Base-by-base conservation (phyloP, 1,284 basidiomycete genomes). In the Singerocomus rubriflavus region DNA sequence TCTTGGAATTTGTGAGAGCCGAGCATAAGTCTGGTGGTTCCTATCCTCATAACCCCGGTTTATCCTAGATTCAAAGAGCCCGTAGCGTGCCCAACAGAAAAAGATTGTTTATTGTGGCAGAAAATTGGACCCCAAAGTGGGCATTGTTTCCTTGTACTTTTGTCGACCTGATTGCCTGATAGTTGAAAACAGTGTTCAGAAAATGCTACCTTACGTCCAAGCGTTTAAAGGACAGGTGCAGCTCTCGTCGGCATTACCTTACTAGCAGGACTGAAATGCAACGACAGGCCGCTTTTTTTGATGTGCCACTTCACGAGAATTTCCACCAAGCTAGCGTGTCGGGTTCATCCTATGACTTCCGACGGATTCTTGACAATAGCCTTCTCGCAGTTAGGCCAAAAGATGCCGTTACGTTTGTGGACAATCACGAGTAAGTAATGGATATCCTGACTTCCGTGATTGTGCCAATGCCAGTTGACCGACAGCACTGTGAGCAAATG, bases 351-450 rank as follows among this genome's bases (percentile, higher is more conserved):
- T 91, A 81, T 57, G 88, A 91, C 65, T 73, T 91, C 27, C 72
- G 88, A 50, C 76, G 59, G 14, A 81, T 91, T 44, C 64, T 91
- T 31, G 69, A 80, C 45, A 70, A 74, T 40, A 82, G 84, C 0
- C 62, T 91, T 7, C 72, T 85, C 29, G 71, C 79, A 46, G 62
- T 66, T 10, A 77, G 78, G 53, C 87, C 88, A 3, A 69, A 72
- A n/a, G 84, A 88, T 59, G 84, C 88, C 6, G 84, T 91, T 10
- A 90, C 88, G 0, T 91, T 91, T 60, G 88, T 91, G 3, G 88
- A 91, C 60, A 91, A 91, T 65, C 88, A 91, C 61, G 88, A 91
- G 87, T 89, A 57, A 68, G 79, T 71, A 11, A 26, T 32, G 1
- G 6, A 3, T 44, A 17, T 41, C 30, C 30, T 57, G 10, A 53